Evolutionary conservation across 2,329 filamentous ascomycete genomes (phyloP), one percentile per base, ranked within the genome.

Genomic region (Ceratocystis cubensis): DNA sequence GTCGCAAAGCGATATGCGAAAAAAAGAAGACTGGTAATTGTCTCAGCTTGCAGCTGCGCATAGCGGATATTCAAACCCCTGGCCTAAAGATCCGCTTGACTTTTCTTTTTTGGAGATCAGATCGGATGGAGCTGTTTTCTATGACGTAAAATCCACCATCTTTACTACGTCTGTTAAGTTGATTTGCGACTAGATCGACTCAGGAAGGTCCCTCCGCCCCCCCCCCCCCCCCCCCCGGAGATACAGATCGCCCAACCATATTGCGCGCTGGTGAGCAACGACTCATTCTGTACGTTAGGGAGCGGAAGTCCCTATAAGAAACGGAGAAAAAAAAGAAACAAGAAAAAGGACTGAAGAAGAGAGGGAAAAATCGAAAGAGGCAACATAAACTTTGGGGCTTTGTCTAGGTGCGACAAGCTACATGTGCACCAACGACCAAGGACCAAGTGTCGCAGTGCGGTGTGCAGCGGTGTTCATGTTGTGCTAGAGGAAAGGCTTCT

Each of bases 281-380:
- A 41, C 37, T 13, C 37, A 22, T 50, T 50, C 10, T 20, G 46
- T n/a, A 17, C n/a, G 22, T 8, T n/a, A 13, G 22, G 46, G 22
- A 30, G 25, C 5, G 59, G 41, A 22, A 62, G 59, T 41, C 5
- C 33, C 41, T 62, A 44, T 62, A 62, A 45, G 41, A 62, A 62
- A 44, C 59, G 59, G 59, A 45, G 59, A 45, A 45, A 61, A 37
- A 41, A 53, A 61, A 8, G 37, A 53, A 56, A 22, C 30, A 44
- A 22, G 56, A 25, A 28, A 69, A 67, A 62, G 59, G 30, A 57
- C 53, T 17, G 28, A 30, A 28, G 28, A 57, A n/a, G 53, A 30
- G 5, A 41, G 10, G 37, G 50, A 22, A 30, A 57, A 57, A 57
- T 28, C 5, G 20, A 50, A 50, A 50, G 45, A 50, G 46, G 46